Base-by-base conservation (phyloP, 805 yeast genomes). In the Saturnispora gosingensis region DNA sequence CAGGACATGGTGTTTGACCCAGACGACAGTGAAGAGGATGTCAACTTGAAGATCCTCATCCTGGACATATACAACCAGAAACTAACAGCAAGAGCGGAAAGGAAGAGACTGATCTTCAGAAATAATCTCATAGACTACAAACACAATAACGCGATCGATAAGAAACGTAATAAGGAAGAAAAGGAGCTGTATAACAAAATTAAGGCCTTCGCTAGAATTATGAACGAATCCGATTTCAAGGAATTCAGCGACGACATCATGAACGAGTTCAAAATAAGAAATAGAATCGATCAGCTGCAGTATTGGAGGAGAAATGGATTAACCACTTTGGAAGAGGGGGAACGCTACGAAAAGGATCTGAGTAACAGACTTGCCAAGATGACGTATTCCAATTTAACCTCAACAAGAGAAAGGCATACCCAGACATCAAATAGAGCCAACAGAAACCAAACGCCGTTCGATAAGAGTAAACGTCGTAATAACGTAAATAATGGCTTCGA, bases 1-100 rank as follows among this genome's bases (percentile, higher is more conserved):
- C 93, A 93, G 63, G 99, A 93, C 65, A 88, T 93, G 95, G 78
- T 84, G 2, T 93, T 95, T 62, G 98, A 93, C 60, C 87, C 91
- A 0, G 98, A 91, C 57, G 99, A 93, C 61, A 81, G 82, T 50
- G 81, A 84, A 22, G 82, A 83, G 42, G 99, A 93, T 64, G 85
- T 91, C 45, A 96, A 93, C 62, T 76, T 93, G 63, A 93, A 93
- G 67, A 73, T 93, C 55, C 81, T 95, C 0, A 83, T 90, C 2
- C 71, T 93, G 58, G 95, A 88, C 56, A 90, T 93, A 43, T 93
- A 93, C 67, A 89, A 88, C 62, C 83, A 93, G 34, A 77, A 96
- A 57, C 76, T 93, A 56, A 88, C 97, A 2, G 75, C 91, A 18
- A 81, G 99, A 63, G 96, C 96, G 0, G 99, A 93, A 67, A 78